A percentile compares a stretch with the other conserved stretches of the same genome.
Evolutionary conservation across 768 basidiomycete species (phyloP).

Genomic region (Lyophyllum atratum): DNA sequence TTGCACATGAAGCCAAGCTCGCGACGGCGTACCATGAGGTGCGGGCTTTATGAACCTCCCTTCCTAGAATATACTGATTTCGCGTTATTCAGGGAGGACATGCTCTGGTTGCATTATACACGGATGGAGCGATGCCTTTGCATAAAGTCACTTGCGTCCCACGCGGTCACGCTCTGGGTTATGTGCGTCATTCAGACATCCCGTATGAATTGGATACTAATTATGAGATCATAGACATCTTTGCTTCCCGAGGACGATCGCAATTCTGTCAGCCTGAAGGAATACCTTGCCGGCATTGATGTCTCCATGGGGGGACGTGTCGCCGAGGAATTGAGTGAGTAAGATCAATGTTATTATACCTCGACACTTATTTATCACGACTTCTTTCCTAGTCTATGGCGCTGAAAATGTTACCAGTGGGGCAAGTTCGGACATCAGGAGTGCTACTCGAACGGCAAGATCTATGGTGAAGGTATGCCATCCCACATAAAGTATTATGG

Average conservation of each 20-base stretch:
- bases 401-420: conserved; percentile 88
- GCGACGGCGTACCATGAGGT: conserved; percentile 98
- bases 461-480: conserved; percentile 84
- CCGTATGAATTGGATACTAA: conserved; percentile 6
- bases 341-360: conserved; percentile 2
- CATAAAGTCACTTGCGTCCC: conserved; percentile 99
- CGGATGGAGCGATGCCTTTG: conserved; percentile 92
- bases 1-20: conserved; percentile 83
- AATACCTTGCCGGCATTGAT: conserved; percentile 84
- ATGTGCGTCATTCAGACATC: conserved; percentile 50
- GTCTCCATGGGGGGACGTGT: conserved; percentile 94
- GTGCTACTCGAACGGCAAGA: conserved; percentile 78
- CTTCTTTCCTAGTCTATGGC: conserved; percentile 69
- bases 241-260: conserved; percentile 79
- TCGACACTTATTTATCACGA: conserved; percentile 18
- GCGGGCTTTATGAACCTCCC: background rate
- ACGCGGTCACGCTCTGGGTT: conserved; percentile 89
- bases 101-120: conserved; percentile 92
- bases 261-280: conserved; percentile 66
- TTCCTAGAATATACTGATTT: background rate
- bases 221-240: conserved; percentile 55
- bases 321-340: conserved; percentile 86
- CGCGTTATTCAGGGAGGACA: conserved; percentile 70
- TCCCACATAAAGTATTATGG: conserved; percentile 1
- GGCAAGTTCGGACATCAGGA: conserved; percentile 83